phyloP scores from a whole-genome alignment of 2,329 filamentous ascomycete genomes.

The Fusarium sp. region DNA sequence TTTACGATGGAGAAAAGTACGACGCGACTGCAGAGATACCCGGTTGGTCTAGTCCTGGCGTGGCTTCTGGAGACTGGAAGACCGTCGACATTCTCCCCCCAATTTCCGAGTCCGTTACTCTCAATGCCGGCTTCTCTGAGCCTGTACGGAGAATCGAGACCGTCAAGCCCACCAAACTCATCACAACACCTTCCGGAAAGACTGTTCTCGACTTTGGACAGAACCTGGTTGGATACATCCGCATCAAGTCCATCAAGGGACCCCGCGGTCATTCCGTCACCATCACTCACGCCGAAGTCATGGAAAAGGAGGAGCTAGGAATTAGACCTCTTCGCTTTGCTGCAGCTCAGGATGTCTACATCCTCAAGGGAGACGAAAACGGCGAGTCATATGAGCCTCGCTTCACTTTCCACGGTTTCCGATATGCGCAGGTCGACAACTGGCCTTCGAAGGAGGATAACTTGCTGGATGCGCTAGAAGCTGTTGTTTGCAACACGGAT shows the following conservation, averaged over 20 bases:
- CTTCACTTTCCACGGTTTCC: slow-evolving; percentile 68
- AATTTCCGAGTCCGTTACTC: slow-evolving; percentile 21
- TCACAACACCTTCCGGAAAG: slow-evolving; percentile 55
- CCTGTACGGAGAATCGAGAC: slow-evolving; percentile 55
- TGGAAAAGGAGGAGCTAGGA: slow-evolving; percentile 60
- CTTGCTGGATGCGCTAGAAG: slow-evolving; percentile 39
- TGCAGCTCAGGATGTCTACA: slow-evolving; percentile 63
- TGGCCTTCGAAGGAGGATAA: slow-evolving; percentile 51
- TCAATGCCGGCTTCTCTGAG: slow-evolving; percentile 57
- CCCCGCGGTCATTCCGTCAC: slow-evolving; percentile 55
- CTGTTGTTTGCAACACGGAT: slow-evolving; percentile 62
- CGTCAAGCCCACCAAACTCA: slow-evolving; percentile 47
- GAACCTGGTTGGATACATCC: slow-evolving; percentile 66
- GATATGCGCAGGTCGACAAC: slow-evolving; percentile 61
- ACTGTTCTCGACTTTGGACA: slow-evolving; percentile 67
- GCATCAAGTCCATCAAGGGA: slow-evolving; percentile 51
- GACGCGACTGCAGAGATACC: slow-evolving; percentile 51
- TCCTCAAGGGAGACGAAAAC: slow-evolving; percentile 26
- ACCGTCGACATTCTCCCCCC: slow-evolving; percentile 16
- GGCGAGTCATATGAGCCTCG: slow-evolving; percentile 52
- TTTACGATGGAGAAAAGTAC: slow-evolving; percentile 67
- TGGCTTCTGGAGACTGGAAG: slow-evolving; percentile 20
- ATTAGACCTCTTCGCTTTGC: slow-evolving; percentile 57
- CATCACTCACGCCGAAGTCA: slow-evolving; percentile 65
- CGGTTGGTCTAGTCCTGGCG: slow-evolving; percentile 27